Percentiles rank a stretch among this genome's conserved stretches.
These are phyloP conservation scores for Metarhizium guizhouense DNA, from an alignment of 2,329 filamentous ascomycete species.

Conservation along the genomic window DNA sequence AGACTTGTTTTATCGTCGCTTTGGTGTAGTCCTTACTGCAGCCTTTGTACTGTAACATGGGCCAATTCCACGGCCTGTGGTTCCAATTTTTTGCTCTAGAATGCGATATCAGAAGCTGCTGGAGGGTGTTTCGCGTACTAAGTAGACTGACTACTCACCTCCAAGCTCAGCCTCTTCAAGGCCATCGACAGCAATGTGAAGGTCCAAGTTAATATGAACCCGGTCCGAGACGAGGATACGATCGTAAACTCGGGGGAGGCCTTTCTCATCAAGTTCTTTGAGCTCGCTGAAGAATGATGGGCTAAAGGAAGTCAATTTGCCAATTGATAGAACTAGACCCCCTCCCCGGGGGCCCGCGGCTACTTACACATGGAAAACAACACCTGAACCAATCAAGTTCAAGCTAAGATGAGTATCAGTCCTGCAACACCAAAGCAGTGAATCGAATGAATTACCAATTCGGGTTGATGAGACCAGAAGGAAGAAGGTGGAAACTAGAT, in stretches of 20 bases:
- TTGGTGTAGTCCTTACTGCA: neutral
- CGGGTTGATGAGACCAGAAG: conserved; percentile 65
- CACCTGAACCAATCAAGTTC: no score
- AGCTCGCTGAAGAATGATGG: no score
- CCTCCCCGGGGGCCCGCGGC: no score
- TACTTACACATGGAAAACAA: no score
- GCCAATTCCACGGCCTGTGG: conserved; percentile 24
- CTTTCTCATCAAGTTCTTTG: no score
- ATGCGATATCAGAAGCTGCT: neutral
- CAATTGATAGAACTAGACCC: no score
- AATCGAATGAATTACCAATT: conserved; percentile 27
- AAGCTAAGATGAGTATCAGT: no score
- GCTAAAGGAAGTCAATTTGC: no score
- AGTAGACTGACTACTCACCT: conserved; percentile 6
- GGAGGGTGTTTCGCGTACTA: neutral
- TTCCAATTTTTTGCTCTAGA: conserved; percentile 21
- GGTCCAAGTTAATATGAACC: conserved; percentile 54
- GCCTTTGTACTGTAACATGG: conserved; percentile 13
- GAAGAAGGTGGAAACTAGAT: conserved; percentile 50
- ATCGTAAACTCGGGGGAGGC: no score
- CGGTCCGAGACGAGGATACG: conserved; percentile 35
- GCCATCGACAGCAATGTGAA: conserved; percentile 60
- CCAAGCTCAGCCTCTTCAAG: conserved; percentile 51
- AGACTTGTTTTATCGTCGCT: no score
- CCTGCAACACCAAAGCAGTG: no score